phyloP scores from a whole-genome alignment of 2,329 filamentous ascomycete genomes.

The Pestalotiopsis sp. region DNA sequence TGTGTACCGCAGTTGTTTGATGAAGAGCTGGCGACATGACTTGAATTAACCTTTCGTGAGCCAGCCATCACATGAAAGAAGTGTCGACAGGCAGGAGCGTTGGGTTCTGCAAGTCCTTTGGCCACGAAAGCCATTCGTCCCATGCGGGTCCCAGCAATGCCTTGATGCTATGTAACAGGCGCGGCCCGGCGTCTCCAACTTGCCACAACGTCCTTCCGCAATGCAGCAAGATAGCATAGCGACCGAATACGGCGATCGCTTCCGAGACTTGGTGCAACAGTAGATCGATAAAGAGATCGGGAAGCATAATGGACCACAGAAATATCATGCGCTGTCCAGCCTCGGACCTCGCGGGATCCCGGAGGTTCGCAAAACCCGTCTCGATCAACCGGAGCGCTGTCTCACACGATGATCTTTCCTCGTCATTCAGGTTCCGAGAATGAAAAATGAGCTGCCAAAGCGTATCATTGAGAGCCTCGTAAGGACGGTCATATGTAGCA shows the following conservation, averaged over 20 bases:
- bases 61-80: too few species aligned
- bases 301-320: constrained; percentile 28
- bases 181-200: constrained; percentile 19
- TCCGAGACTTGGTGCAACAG: constrained; percentile 24
- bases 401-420: background rate
- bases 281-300: constrained; percentile 27
- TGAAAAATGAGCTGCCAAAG: background rate
- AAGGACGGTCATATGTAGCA: background rate
- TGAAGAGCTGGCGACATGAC: too few species aligned
- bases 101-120: background rate
- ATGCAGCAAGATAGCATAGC: constrained; percentile 32
- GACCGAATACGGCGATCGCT: constrained; percentile 28
- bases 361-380: background rate
- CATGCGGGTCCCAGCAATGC: background rate
- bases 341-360: background rate
- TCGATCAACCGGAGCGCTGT: background rate
- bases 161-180: background rate
- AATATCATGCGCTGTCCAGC: constrained; percentile 24
- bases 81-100: background rate
- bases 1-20: too few species aligned
- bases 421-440: background rate
- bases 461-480: background rate
- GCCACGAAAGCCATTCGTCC: background rate
- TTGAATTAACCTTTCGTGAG: too few species aligned
- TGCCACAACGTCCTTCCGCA: constrained; percentile 29